Percentiles rank a stretch among this genome's conserved stretches.
Conservation (phyloP, 1,284 basidiomycete species). For the Pholiota adiposa region DNA sequence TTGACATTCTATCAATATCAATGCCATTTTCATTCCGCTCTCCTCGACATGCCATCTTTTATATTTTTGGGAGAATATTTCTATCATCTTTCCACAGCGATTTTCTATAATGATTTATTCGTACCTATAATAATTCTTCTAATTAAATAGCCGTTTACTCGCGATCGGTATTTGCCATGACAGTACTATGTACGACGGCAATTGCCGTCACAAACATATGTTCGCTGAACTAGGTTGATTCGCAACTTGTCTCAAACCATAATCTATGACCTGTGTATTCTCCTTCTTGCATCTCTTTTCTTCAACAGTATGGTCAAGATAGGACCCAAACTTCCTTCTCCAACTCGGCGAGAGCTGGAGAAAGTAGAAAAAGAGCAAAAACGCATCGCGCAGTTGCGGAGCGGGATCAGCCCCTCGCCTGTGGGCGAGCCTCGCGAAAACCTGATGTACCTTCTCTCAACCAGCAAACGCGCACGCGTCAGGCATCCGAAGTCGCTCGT, state of each 20-base stretch:
- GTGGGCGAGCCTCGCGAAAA: slow-evolving; percentile 18
- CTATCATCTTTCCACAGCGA: background rate
- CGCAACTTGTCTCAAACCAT: slow-evolving; percentile 8
- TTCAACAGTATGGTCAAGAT: slow-evolving; percentile 18
- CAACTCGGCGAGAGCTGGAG: slow-evolving; percentile 13
- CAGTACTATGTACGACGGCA: slow-evolving; percentile 1
- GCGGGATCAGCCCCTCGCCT: slow-evolving; percentile 3
- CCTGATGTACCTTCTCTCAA: slow-evolving; percentile 4
- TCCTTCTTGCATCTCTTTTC: background rate
- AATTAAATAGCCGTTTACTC: background rate
- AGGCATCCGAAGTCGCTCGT: slow-evolving; percentile 6
- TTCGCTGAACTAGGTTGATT: background rate
- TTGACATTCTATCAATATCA: slow-evolving; percentile 6
- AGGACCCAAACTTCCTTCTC: slow-evolving; percentile 14
- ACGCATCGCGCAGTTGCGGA: slow-evolving; percentile 14
- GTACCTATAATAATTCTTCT: background rate
- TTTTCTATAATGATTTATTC: background rate
- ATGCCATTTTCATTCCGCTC: slow-evolving; percentile 3
- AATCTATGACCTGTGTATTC: background rate
- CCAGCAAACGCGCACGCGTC: slow-evolving; percentile 14
- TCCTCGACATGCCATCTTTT: background rate
- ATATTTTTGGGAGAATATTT: background rate
- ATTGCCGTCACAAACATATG: slow-evolving; percentile 8
- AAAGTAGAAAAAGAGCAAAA: slow-evolving; percentile 17
- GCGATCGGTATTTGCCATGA: background rate